phyloP scores from a whole-genome alignment of 129 eudicot species.

The Rutidosis leptorrhynchoides region DNA sequence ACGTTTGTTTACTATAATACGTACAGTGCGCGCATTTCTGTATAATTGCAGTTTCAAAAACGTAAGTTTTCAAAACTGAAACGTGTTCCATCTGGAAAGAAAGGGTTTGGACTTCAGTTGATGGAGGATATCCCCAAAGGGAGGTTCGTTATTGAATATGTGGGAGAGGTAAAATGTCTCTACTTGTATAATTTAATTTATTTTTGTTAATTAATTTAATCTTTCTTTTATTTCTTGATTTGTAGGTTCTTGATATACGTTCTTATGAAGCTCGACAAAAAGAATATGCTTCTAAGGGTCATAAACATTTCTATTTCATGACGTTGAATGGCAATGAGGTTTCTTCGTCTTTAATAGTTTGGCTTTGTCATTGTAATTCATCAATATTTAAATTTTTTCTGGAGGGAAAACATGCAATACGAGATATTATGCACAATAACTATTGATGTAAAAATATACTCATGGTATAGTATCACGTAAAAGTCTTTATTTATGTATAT shows the following conservation, averaged over 20 bases:
- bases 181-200: not conserved
- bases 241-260: conserved; percentile 87
- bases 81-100: conserved; percentile 73
- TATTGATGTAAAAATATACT: too few relatives aligned
- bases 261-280: conserved; percentile 82
- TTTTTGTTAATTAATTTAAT: not conserved
- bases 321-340: conserved; percentile 95
- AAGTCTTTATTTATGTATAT: not conserved
- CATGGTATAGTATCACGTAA: not conserved
- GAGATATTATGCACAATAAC: not conserved
- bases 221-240: not conserved
- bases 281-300: conserved; percentile 81
- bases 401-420: not conserved
- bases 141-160: conserved; percentile 89
- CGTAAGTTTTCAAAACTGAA: conserved; percentile 74
- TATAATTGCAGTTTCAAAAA: conserved; percentile 77
- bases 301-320: conserved; percentile 96
- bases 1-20: conserved; percentile 3
- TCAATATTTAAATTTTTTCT: too few relatives aligned
- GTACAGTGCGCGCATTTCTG: conserved; percentile 12
- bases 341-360: conserved; percentile 8
- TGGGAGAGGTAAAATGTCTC: conserved; percentile 82
- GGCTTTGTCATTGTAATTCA: not conserved
- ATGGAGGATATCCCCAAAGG: conserved; percentile 74
- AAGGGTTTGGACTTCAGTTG: conserved; percentile 81